Percentiles rank a stretch among this genome's conserved stretches.
phyloP scores from a whole-genome alignment of 192 early-diverging fungal species.

The Backusella psychrophila region DNA sequence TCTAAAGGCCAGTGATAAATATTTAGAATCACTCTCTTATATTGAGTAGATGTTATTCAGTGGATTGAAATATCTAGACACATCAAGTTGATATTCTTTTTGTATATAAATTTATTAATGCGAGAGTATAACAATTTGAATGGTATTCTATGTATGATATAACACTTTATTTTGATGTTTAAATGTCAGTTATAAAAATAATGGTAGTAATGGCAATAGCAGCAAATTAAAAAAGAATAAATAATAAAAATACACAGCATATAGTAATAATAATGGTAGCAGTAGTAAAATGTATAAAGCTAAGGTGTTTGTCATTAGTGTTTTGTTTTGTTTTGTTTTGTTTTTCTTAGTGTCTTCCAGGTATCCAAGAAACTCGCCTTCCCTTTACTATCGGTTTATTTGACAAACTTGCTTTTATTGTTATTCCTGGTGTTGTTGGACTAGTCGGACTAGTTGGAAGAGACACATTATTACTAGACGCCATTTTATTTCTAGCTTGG shows the following conservation, averaged over 20 bases:
- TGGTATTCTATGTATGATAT: background rate
- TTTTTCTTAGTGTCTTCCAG: background rate
- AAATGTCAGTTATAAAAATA: background rate
- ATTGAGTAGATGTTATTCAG: background rate
- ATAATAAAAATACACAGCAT: conserved; percentile 4
- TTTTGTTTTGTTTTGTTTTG: no score
- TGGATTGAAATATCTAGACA: background rate
- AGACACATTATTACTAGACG: background rate
- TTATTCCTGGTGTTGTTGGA: background rate
- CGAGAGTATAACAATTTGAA: no score
- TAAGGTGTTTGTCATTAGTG: background rate
- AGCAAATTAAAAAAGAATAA: background rate
- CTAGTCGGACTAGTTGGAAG: background rate
- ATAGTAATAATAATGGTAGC: background rate
- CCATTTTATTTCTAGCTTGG: background rate
- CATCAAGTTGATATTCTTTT: background rate
- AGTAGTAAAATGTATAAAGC: no score
- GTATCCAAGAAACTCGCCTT: background rate
- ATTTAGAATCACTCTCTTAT: background rate
- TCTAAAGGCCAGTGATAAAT: background rate
- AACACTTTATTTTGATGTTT: background rate
- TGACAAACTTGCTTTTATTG: background rate
- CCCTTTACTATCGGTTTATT: background rate
- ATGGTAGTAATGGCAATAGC: background rate
- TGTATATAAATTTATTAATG: background rate